A percentile compares a stretch with the other conserved stretches of the same genome.
Conservation (phyloP, 257 asterid genomes). For the Gentiana macrophylla region DNA sequence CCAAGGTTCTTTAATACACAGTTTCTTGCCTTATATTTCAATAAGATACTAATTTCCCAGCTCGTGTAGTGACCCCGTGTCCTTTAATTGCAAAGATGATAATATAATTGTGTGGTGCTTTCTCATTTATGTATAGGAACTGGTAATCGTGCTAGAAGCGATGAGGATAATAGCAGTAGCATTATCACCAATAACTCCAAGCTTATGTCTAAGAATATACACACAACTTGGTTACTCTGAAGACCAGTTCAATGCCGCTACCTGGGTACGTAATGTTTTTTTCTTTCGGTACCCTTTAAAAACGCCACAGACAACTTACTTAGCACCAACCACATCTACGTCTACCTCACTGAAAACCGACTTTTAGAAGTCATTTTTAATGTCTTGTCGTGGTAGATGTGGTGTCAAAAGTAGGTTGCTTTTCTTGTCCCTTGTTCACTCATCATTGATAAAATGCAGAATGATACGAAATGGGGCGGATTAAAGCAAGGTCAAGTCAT, state of each 20-base stretch:
- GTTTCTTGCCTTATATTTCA: no score
- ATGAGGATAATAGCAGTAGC: conserved; percentile 76
- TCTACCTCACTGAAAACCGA: no score
- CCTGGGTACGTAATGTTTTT: conserved; percentile 42
- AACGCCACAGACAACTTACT: no score
- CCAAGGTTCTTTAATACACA: conserved; percentile 37
- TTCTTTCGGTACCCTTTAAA: no score
- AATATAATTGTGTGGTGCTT: neutral
- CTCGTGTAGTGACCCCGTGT: neutral
- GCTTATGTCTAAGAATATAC: conserved; percentile 58
- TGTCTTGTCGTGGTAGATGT: no score
- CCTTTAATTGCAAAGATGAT: neutral
- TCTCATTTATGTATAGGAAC: conserved; percentile 36
- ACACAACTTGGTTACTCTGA: conserved; percentile 82
- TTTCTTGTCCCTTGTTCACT: neutral
- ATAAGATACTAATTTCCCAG: neutral
- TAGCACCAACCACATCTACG: neutral
- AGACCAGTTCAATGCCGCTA: conserved; percentile 56
- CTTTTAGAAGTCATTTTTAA: no score
- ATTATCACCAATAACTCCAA: conserved; percentile 73
- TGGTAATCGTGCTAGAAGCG: conserved; percentile 65
- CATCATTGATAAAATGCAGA: conserved; percentile 33
- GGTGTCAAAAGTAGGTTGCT: no score
- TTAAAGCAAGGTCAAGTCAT: conserved; percentile 61
- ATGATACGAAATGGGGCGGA: conserved; percentile 86